Evolutionary conservation across 768 basidiomycete genomes (phyloP).

Genomic region (Podaxis pistillaris): DNA sequence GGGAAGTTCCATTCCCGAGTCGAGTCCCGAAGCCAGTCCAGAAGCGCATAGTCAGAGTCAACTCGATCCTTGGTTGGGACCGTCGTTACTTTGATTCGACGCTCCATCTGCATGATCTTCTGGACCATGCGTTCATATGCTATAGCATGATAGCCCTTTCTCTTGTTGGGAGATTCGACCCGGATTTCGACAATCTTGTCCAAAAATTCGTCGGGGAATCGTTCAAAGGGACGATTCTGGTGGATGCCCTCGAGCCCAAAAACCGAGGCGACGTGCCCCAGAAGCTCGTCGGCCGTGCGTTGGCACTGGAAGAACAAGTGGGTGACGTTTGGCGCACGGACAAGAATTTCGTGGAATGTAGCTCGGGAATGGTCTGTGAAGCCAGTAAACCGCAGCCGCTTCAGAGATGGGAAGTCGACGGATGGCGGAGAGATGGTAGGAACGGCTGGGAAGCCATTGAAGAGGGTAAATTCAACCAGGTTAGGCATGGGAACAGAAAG

Average conservation of each 20-base stretch:
- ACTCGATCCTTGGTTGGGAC: not conserved
- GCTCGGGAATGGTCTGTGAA: constrained; percentile 21
- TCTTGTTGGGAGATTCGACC: constrained; percentile 9
- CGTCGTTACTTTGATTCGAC: constrained; percentile 5
- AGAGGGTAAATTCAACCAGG: constrained; percentile 24
- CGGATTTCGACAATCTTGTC: constrained; percentile 1
- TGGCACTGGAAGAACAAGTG: constrained; percentile 7
- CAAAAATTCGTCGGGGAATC: not conserved
- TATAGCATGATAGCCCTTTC: not conserved
- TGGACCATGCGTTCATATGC: not conserved
- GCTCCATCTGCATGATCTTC: not conserved
- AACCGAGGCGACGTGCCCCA: not conserved
- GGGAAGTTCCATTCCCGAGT: constrained; percentile 5
- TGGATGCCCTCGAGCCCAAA: not conserved
- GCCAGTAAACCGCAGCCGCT: constrained; percentile 20
- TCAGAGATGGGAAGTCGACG: constrained; percentile 23
- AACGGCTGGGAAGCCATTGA: constrained; percentile 26
- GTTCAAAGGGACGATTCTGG: not conserved
- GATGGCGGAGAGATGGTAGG: constrained; percentile 10
- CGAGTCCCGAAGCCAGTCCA: constrained; percentile 5
- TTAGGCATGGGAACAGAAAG: constrained; percentile 23
- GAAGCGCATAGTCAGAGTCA: not conserved
- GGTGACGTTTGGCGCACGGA: constrained; percentile 12
- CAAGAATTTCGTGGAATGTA: constrained; percentile 21
- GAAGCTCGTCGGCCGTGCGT: constrained; percentile 1